phyloP scores from a whole-genome alignment of 2,329 filamentous ascomycete genomes.

The Geosmithia morbida region DNA sequence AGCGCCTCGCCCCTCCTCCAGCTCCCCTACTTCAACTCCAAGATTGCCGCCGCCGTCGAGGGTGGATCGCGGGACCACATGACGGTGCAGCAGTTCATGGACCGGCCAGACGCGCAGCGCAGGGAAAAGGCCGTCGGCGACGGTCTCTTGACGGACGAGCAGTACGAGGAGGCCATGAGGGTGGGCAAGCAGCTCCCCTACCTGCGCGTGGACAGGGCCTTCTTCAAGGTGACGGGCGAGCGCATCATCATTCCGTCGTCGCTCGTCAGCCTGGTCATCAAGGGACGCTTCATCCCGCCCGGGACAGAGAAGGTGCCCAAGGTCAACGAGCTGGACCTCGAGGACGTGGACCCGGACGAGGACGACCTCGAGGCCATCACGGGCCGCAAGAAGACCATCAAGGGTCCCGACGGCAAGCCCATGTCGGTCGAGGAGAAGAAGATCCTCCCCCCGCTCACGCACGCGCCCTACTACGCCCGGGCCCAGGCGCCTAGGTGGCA shows the following conservation, averaged over 20 bases:
- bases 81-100: constrained; percentile 80
- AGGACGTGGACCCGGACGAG: constrained; percentile 86
- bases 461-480: constrained; percentile 80
- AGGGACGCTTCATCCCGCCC: constrained; percentile 85
- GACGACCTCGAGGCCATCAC: constrained; percentile 78
- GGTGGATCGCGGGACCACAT: constrained; percentile 62
- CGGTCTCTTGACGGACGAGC: constrained; percentile 54
- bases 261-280: constrained; percentile 86
- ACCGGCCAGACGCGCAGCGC: constrained; percentile 60
- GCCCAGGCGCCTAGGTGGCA: constrained; percentile 88
- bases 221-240: constrained; percentile 94
- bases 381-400: constrained; percentile 55
- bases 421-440: constrained; percentile 44
- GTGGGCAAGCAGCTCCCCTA: constrained; percentile 77
- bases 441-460: constrained; percentile 69
- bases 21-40: constrained; percentile 70
- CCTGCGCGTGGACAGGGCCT: constrained; percentile 77
- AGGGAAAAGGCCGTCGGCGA: constrained; percentile 56
- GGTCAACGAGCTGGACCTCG: constrained; percentile 63
- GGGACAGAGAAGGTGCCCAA: constrained; percentile 62
- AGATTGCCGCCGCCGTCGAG: constrained; percentile 52
- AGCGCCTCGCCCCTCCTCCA: constrained; percentile 79
- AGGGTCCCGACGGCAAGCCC: constrained; percentile 43
- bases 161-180: constrained; percentile 61
- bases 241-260: constrained; percentile 84